phyloP scores from a whole-genome alignment of 176 grass and related monocot genomes.

The Cymbopogon citratus region DNA sequence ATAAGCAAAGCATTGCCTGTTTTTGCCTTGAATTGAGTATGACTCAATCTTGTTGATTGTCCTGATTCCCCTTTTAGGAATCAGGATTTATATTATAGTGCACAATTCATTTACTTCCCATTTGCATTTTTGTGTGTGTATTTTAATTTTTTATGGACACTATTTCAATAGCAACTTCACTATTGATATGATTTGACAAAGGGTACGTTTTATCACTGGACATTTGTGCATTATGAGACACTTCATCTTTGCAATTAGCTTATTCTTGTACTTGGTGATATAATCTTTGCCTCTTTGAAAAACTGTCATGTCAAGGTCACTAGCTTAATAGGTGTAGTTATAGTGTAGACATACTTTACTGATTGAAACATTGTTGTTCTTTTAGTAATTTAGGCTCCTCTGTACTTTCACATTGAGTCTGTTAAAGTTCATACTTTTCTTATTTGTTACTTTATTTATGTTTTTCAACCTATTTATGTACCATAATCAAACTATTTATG shows the following conservation, averaged over 20 bases:
- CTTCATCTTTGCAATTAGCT: background rate
- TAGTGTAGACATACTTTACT: no score
- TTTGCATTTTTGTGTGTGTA: background rate
- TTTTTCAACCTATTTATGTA: conserved; percentile 18
- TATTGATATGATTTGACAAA: background rate
- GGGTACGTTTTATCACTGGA: background rate
- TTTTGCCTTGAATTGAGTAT: background rate
- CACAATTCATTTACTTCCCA: background rate
- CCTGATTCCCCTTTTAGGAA: background rate
- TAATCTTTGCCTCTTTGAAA: background rate
- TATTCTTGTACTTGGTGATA: background rate
- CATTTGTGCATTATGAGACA: background rate
- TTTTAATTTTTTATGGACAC: background rate
- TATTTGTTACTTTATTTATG: background rate
- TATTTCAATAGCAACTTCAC: background rate
- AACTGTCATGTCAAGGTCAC: background rate
- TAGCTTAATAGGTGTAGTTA: background rate
- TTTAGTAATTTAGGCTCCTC: background rate
- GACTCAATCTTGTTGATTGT: background rate
- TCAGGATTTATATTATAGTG: background rate
- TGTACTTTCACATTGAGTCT: background rate
- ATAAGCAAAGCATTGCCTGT: background rate
- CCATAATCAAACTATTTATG: conserved; percentile 17
- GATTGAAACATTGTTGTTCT: no score
- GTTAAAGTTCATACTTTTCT: background rate